Evolutionary conservation across 1,284 basidiomycete genomes (phyloP), one percentile per base, ranked within the genome.

Genomic region (Tylopilus sp.): DNA sequence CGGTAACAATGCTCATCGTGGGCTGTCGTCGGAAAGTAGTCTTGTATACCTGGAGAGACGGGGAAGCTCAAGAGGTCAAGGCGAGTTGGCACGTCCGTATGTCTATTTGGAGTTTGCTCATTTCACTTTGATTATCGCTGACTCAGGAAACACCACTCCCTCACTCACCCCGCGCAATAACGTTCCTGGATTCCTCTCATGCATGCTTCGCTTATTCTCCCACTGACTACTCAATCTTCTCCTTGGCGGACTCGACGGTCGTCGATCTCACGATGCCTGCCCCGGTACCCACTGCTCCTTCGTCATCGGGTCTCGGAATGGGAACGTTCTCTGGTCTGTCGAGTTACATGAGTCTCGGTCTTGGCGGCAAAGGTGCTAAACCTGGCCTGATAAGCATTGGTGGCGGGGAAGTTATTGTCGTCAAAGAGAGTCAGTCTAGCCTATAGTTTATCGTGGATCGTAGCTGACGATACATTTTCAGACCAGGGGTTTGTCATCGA

Each of bases 341-440:
- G 15, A 95, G 95, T 16, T 97, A 97, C 75, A 95, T 98, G 89
- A 94, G 93, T 16, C 81, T 97, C 51, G 93, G 93, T 1, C 80
- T 93, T 24, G 93, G 92, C 6, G 85, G 88, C 15, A 94, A 91
- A 74, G 84, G 87, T 7, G 86, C 88, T 6, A 94, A 91, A 69
- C 91, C 95, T 4, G 84, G 83, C 8, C 83, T 91, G 4, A 83
- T 90, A 4, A 86, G 22, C 81, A 29, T 93, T 33, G 85, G 84
- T 47, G 90, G 91, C 3, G 86, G 84, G 0, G 93, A 97, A 74
- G 88, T 89, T 1, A 78, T 97, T 12, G 86, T 97, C 41, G 86
- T 89, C 2, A 92, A 92, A 79, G 96, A 98, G 56, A 91, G 95
- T 96, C 71, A 77, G 92, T 84, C 9, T 6, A 55, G 18, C 12